phyloP scores from a whole-genome alignment of 495 filamentous ascomycete species.

The Articulospora tetracladia region DNA sequence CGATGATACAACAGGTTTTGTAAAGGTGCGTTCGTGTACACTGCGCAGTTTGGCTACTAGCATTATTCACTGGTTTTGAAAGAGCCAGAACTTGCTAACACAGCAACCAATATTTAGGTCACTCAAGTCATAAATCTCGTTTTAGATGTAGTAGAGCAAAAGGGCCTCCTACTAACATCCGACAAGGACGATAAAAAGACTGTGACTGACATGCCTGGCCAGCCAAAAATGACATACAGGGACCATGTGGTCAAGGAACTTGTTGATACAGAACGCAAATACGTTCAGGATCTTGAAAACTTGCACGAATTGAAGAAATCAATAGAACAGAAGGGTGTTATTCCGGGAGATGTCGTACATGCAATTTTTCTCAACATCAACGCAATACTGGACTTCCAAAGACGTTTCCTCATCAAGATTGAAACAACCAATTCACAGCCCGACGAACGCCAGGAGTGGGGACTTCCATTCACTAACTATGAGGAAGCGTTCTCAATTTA shows the following conservation, averaged over 20 bases:
- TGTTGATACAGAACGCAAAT: conserved; percentile 91
- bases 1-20: conserved; percentile 93
- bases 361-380: conserved; percentile 97
- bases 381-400: conserved; percentile 88
- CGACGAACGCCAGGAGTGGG: conserved; percentile 83
- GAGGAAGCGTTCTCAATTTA: conserved; percentile 86
- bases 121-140: conserved; percentile 82
- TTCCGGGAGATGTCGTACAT: conserved; percentile 87
- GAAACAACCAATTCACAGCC: conserved; percentile 89
- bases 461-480: conserved; percentile 69
- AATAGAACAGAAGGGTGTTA: conserved; percentile 78
- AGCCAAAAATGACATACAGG: conserved; percentile 66
- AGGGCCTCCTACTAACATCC: conserved; percentile 63
- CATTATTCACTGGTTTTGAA: not conserved
- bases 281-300: conserved; percentile 96
- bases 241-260: conserved; percentile 88
- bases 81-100: not conserved
- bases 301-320: conserved; percentile 89
- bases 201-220: conserved; percentile 39
- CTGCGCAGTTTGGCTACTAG: not conserved
- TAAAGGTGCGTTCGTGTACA: conserved; percentile 60
- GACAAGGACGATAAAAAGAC: conserved; percentile 30
- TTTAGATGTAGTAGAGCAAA: conserved; percentile 75
- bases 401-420: conserved; percentile 89
- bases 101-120: conserved; percentile 11